phyloP scores from a whole-genome alignment of 2,329 filamentous ascomycete species.

The Colletotrichum agaves region DNA sequence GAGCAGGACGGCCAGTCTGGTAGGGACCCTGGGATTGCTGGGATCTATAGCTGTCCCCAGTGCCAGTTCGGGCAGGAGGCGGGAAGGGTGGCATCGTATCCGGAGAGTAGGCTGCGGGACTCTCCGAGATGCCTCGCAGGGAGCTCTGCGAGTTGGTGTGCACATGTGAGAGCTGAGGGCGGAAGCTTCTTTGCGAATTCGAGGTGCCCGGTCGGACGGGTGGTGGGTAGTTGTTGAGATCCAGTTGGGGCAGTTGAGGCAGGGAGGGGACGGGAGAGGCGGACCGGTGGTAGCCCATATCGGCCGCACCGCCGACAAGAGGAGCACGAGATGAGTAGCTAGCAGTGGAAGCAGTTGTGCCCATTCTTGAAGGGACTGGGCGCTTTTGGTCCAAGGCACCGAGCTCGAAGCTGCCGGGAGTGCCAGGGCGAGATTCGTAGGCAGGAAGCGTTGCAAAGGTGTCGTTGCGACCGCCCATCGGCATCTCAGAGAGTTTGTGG shows the following conservation, averaged over 20 bases:
- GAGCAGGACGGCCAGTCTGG: slow-evolving; percentile 19
- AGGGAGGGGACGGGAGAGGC: slow-evolving; percentile 51
- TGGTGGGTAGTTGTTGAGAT: slow-evolving; percentile 43
- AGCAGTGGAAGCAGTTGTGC: slow-evolving; percentile 66
- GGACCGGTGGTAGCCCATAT: slow-evolving; percentile 65
- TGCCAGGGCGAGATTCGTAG: slow-evolving; percentile 70
- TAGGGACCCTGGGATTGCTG: slow-evolving; percentile 6
- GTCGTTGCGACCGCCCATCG: slow-evolving; percentile 67
- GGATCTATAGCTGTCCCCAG: slow-evolving; percentile 38
- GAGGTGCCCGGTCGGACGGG: slow-evolving; percentile 50
- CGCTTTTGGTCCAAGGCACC: slow-evolving; percentile 63
- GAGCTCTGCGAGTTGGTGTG: slow-evolving; percentile 39
- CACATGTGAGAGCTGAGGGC: slow-evolving; percentile 41
- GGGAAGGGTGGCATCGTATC: slow-evolving; percentile 46
- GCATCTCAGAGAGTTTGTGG: slow-evolving; percentile 67
- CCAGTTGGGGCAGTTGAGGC: slow-evolving; percentile 48
- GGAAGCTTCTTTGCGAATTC: slow-evolving; percentile 49
- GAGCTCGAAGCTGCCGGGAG: slow-evolving; percentile 63
- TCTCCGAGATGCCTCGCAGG: slow-evolving; percentile 42
- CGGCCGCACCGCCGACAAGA: slow-evolving; percentile 67
- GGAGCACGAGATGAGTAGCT: slow-evolving; percentile 74
- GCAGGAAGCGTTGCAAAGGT: slow-evolving; percentile 70
- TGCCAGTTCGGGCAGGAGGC: slow-evolving; percentile 45
- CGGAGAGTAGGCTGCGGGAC: slow-evolving; percentile 44
- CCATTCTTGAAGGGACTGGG: slow-evolving; percentile 54